Conservation (phyloP, 2,329 filamentous ascomycete species). For the Aureobasidium leucospermi region DNA sequence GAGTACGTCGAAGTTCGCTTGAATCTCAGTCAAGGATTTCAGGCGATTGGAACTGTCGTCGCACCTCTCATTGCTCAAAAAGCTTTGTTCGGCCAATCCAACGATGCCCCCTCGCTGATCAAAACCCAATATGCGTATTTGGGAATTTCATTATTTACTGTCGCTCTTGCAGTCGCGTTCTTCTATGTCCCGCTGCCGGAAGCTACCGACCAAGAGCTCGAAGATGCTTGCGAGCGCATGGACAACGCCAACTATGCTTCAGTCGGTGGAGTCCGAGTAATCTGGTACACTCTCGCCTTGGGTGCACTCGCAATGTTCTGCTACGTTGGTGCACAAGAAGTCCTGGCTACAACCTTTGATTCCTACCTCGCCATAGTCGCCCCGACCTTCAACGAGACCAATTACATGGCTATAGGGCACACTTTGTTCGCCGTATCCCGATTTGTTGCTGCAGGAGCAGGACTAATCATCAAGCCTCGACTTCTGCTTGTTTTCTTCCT, state of each 20-base stretch:
- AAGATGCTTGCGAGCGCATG: constrained; percentile 46
- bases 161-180: constrained; percentile 51
- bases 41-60: constrained; percentile 53
- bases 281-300: constrained; percentile 50
- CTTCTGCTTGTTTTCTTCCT: constrained; percentile 49
- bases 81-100: constrained; percentile 46
- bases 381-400: constrained; percentile 29
- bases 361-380: constrained; percentile 36
- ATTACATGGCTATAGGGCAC: constrained; percentile 49
- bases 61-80: constrained; percentile 53
- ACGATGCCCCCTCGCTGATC: constrained; percentile 45
- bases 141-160: constrained; percentile 54
- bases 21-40: constrained; percentile 54
- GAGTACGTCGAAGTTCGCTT: constrained; percentile 54
- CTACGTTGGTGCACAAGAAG: constrained; percentile 56
- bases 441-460: constrained; percentile 48
- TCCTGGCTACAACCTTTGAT: constrained; percentile 42
- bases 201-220: constrained; percentile 53
- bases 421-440: constrained; percentile 52
- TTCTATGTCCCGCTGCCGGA: constrained; percentile 57
- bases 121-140: constrained; percentile 60
- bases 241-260: constrained; percentile 42
- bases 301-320: constrained; percentile 51
- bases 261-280: constrained; percentile 39
- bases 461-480: constrained; percentile 51